Evolutionary conservation across 78 protist species (phyloP).

Genomic region (Protostelium mycophagum): DNA sequence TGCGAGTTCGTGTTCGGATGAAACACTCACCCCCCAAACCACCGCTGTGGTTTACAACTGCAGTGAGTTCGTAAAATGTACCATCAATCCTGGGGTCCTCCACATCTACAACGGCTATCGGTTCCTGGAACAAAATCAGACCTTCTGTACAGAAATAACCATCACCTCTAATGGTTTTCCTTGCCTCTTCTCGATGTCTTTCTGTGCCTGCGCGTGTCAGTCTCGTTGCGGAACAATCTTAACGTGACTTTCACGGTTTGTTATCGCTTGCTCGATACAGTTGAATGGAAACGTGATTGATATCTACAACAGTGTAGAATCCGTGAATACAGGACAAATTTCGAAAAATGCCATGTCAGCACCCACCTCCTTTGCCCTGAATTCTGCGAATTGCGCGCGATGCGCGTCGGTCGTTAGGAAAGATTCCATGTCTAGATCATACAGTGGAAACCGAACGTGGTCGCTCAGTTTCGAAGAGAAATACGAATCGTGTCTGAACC

Average conservation of each 20-base stretch:
- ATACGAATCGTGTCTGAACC: slow-evolving; percentile 41
- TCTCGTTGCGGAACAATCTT: too few relatives aligned
- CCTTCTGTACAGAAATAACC: too few relatives aligned
- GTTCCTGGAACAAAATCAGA: too few relatives aligned
- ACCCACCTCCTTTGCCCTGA: neutral
- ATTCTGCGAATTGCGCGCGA: neutral
- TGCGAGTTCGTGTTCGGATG: slow-evolving; percentile 20
- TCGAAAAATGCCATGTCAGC: neutral
- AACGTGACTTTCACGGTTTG: too few relatives aligned
- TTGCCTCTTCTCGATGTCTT: neutral
- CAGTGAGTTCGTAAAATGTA: slow-evolving; percentile 35
- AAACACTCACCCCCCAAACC: slow-evolving; percentile 30
- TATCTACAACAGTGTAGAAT: too few relatives aligned
- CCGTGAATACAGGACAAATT: too few relatives aligned
- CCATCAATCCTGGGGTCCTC: neutral
- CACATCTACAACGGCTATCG: too few relatives aligned
- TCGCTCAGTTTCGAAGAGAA: slow-evolving; percentile 13
- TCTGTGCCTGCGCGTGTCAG: neutral
- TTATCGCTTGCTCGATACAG: too few relatives aligned
- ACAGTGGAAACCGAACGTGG: slow-evolving; percentile 33
- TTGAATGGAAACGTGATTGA: too few relatives aligned
- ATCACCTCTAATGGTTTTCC: slow-evolving; percentile 2
- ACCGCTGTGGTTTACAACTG: slow-evolving; percentile 62
- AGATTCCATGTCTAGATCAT: neutral
- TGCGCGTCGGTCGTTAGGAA: neutral